Percentiles rank a stretch among this genome's conserved stretches.
phyloP scores from a whole-genome alignment of 352 stramenopile species.

The Globisporangium spinosum region DNA sequence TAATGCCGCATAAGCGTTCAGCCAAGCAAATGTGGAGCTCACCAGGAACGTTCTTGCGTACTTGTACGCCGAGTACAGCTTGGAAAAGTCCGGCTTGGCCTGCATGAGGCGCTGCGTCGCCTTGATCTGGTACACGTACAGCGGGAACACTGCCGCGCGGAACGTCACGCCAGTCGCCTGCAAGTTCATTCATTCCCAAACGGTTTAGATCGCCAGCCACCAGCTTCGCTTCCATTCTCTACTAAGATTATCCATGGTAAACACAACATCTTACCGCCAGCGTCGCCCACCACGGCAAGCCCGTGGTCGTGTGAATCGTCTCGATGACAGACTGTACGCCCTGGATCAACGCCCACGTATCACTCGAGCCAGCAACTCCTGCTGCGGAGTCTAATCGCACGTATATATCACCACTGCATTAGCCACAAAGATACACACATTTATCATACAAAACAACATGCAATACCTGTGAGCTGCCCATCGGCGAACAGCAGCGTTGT shows the following conservation, averaged over 20 bases:
- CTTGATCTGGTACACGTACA: conserved; percentile 73
- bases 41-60: conserved; percentile 71
- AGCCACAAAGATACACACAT: neutral
- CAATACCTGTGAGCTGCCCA: conserved; percentile 35
- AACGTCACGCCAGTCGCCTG: conserved; percentile 62
- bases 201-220: neutral
- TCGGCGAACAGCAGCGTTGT: conserved; percentile 23
- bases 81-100: conserved; percentile 51
- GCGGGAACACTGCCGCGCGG: conserved; percentile 61
- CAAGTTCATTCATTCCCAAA: neutral
- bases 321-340: conserved; percentile 58
- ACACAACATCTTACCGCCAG: conserved; percentile 31
- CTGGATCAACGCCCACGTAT: conserved; percentile 51
- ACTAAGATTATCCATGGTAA: neutral
- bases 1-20: neutral
- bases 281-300: conserved; percentile 75
- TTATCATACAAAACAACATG: neutral
- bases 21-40: neutral
- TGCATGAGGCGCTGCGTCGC: conserved; percentile 60
- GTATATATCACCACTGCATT: conserved; percentile 2
- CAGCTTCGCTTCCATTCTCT: neutral
- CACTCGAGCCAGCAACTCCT: conserved; percentile 22
- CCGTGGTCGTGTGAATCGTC: conserved; percentile 54
- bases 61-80: conserved; percentile 69
- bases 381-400: conserved; percentile 25